A percentile compares a stretch with the other conserved stretches of the same genome.
phyloP scores from a whole-genome alignment of 2,329 filamentous ascomycete species.

The Cryphonectria carpinicola region DNA sequence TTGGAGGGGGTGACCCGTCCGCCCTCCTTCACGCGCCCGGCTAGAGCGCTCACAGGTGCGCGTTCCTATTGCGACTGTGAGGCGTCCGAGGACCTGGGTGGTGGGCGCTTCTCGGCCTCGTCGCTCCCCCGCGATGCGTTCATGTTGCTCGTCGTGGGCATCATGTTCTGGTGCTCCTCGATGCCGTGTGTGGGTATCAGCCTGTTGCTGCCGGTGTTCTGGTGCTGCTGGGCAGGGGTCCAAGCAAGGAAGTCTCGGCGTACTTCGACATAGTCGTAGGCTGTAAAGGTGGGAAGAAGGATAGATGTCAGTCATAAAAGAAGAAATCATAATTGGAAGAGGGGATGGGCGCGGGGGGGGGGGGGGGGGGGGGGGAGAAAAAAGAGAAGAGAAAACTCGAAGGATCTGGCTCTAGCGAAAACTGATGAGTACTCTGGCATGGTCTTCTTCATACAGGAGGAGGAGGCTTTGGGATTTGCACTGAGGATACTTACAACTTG shows the following conservation, averaged over 20 bases:
- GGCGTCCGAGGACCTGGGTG: slow-evolving; percentile 23
- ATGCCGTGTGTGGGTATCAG: slow-evolving; percentile 74
- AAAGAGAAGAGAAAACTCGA: too few relatives aligned
- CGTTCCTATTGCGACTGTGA: slow-evolving; percentile 17
- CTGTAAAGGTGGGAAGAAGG: not conserved
- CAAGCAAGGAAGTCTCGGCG: slow-evolving; percentile 86
- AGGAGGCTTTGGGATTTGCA: too few relatives aligned
- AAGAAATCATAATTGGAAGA: not conserved
- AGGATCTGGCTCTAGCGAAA: too few relatives aligned
- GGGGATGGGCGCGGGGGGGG: too few relatives aligned
- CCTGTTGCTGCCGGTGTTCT: slow-evolving; percentile 59
- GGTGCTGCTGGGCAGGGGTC: slow-evolving; percentile 75
- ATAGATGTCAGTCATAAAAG: not conserved
- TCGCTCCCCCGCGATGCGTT: slow-evolving; percentile 24
- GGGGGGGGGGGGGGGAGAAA: too few relatives aligned
- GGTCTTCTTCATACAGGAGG: too few relatives aligned
- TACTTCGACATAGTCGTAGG: slow-evolving; percentile 86
- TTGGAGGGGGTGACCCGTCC: not conserved
- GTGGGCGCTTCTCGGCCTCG: slow-evolving; percentile 25
- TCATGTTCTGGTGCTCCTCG: slow-evolving; percentile 68
- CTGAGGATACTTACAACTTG: too few relatives aligned
- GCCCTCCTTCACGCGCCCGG: not conserved
- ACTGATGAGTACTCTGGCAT: too few relatives aligned
- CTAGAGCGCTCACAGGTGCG: not conserved
- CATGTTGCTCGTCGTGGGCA: slow-evolving; percentile 9